phyloP scores from a whole-genome alignment of 495 filamentous ascomycete species.

The Xylaria sp. region DNA sequence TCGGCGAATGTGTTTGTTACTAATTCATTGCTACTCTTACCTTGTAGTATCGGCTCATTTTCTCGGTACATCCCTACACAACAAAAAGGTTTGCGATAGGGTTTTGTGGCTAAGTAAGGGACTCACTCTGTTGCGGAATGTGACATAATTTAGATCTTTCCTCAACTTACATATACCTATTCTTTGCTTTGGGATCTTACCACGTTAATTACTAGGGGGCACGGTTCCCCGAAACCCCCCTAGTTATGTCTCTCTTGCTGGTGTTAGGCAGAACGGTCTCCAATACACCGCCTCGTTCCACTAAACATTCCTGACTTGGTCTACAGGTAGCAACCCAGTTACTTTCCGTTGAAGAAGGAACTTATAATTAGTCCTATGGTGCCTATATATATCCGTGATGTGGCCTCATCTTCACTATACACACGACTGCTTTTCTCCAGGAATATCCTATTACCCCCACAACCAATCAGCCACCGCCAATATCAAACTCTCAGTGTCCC shows the following conservation, averaged over 20 bases:
- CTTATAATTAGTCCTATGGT: not conserved
- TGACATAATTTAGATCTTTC: not conserved
- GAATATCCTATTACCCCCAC: not conserved
- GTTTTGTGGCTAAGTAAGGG: too few relatives aligned
- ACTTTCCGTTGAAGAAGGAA: too few relatives aligned
- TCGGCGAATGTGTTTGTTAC: too few relatives aligned
- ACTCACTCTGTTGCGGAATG: too few relatives aligned
- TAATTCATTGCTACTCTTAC: too few relatives aligned
- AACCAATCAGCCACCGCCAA: not conserved
- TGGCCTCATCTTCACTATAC: not conserved
- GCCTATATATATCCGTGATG: not conserved
- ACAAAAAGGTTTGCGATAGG: too few relatives aligned
- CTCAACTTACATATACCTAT: not conserved
- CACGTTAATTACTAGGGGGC: not conserved
- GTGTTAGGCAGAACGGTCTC: too few relatives aligned
- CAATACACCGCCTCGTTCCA: too few relatives aligned
- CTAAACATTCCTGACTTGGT: not conserved
- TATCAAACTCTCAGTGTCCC: not conserved
- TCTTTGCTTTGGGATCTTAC: not conserved
- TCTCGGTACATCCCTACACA: too few relatives aligned
- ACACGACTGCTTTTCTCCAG: not conserved
- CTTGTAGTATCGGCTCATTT: too few relatives aligned
- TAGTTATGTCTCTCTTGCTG: not conserved
- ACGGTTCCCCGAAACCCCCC: not conserved
- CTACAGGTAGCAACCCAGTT: not conserved